Percentiles rank a stretch among this genome's conserved stretches.
These are phyloP conservation scores for Papiliotrema laurentii DNA, from an alignment of 1,284 basidiomycete species.

Conservation along the genomic window DNA sequence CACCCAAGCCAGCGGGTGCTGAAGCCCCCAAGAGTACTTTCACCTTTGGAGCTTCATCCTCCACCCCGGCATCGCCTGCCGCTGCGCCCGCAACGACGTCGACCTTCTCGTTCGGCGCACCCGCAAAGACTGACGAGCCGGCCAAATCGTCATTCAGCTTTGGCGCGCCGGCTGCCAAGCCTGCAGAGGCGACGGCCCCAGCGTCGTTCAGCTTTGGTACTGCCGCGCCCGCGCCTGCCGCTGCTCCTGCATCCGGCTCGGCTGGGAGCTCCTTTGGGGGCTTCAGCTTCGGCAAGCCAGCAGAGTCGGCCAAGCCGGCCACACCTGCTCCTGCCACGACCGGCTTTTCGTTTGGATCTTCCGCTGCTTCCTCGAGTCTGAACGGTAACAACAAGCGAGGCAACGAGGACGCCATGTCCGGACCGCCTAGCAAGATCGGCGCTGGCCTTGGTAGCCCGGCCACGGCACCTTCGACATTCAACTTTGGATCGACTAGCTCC, in stretches of 20 bases:
- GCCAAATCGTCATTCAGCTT: conserved; percentile 14
- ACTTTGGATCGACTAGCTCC: neutral
- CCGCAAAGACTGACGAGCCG: neutral
- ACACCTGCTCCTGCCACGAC: neutral
- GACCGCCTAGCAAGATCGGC: neutral
- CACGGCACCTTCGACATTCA: neutral
- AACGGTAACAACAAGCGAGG: no score
- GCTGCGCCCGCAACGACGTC: neutral
- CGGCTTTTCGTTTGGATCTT: conserved; percentile 11
- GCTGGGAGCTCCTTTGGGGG: conserved; percentile 6
- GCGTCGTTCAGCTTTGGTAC: conserved; percentile 6
- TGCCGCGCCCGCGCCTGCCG: neutral
- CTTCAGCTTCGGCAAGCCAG: conserved; percentile 18
- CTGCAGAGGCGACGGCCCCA: conserved; percentile 9
- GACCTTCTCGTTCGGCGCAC: neutral
- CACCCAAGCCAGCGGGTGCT: no score
- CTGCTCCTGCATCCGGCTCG: neutral
- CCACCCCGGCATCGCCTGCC: no score
- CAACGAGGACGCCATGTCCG: neutral
- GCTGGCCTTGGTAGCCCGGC: neutral
- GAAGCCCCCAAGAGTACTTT: no score
- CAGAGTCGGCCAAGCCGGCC: conserved; percentile 4
- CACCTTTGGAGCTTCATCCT: no score
- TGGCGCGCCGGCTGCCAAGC: conserved; percentile 7
- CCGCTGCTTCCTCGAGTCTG: no score